A percentile compares a stretch with the other conserved stretches of the same genome.
Conservation (phyloP, 208 protist species). For the Acanthamoeba castellanii region DNA sequence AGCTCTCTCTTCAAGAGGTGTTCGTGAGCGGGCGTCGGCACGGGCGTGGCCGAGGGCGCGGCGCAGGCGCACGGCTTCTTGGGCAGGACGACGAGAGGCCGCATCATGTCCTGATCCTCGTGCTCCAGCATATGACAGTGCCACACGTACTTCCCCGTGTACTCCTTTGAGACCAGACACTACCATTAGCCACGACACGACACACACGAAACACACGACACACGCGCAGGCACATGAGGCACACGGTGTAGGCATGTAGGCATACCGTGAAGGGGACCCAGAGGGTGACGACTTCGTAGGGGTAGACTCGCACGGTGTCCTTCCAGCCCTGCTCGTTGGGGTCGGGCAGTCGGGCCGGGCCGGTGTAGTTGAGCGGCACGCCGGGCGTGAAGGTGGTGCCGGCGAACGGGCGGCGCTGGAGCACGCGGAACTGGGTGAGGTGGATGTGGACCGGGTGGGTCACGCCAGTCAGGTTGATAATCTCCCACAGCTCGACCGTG, state of each 20-base stretch:
- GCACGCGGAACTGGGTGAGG: slow-evolving; percentile 61
- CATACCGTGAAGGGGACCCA: neutral
- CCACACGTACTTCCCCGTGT: neutral
- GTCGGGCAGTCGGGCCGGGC: neutral
- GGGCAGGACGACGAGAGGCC: slow-evolving; percentile 21
- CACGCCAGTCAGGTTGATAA: slow-evolving; percentile 16
- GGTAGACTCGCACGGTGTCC: slow-evolving; percentile 6
- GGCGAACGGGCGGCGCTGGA: slow-evolving; percentile 46
- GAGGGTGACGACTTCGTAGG: slow-evolving; percentile 34
- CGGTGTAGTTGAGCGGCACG: slow-evolving; percentile 20
- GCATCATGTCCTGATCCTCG: slow-evolving; percentile 56
- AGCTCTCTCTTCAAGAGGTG: neutral
- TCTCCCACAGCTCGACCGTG: slow-evolving; percentile 53
- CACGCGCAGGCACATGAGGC: neutral
- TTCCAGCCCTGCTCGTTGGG: slow-evolving; percentile 63
- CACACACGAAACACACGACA: too few relatives aligned
- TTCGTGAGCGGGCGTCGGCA: neutral
- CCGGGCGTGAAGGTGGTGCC: neutral
- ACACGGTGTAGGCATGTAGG: neutral
- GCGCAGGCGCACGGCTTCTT: neutral
- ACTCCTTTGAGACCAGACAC: neutral
- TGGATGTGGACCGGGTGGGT: slow-evolving; percentile 70
- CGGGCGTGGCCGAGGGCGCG: neutral
- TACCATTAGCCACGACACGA: neutral
- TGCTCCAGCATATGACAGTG: slow-evolving; percentile 66